Evolutionary conservation across 805 yeast genomes (phyloP).

Genomic region (Saccharomycopsis sp.): DNA sequence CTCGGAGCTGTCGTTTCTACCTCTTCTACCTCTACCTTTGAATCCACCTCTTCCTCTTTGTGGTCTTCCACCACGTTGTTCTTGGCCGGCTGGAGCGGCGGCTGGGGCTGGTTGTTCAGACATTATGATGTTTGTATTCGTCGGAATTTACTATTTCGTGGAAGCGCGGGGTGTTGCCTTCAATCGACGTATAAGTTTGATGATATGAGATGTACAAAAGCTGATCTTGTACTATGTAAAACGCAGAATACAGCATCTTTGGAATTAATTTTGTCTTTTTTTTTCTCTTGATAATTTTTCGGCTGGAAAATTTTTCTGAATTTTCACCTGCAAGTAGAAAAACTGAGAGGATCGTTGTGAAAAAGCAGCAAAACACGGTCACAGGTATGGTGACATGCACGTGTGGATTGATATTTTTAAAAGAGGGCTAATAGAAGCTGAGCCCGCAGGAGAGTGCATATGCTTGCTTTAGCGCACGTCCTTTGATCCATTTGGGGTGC

Average conservation of each 20-base stretch:
- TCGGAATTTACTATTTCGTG: slow-evolving; percentile 41
- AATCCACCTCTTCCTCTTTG: slow-evolving; percentile 45
- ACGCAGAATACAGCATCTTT: background rate
- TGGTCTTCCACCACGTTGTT: slow-evolving; percentile 23
- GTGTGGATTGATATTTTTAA: no score
- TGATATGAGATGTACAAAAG: background rate
- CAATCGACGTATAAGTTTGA: slow-evolving; percentile 35
- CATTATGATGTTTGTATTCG: slow-evolving; percentile 26
- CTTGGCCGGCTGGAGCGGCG: slow-evolving; percentile 28
- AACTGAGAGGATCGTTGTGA: background rate
- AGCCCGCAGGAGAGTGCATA: background rate
- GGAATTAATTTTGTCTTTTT: background rate
- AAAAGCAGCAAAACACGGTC: background rate
- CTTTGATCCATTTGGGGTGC: background rate
- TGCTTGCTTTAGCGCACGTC: background rate
- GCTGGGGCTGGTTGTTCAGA: slow-evolving; percentile 35
- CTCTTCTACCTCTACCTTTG: slow-evolving; percentile 56
- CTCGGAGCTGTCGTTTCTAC: slow-evolving; percentile 78
- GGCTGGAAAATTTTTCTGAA: background rate
- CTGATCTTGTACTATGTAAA: background rate
- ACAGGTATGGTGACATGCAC: background rate
- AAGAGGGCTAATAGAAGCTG: background rate
- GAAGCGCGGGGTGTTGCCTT: slow-evolving; percentile 50
- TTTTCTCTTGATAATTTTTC: background rate
- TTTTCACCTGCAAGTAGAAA: background rate